These are phyloP conservation scores for Violaceomyces palustris DNA, from an alignment of 1,284 basidiomycete genomes.

Conservation along the genomic window DNA sequence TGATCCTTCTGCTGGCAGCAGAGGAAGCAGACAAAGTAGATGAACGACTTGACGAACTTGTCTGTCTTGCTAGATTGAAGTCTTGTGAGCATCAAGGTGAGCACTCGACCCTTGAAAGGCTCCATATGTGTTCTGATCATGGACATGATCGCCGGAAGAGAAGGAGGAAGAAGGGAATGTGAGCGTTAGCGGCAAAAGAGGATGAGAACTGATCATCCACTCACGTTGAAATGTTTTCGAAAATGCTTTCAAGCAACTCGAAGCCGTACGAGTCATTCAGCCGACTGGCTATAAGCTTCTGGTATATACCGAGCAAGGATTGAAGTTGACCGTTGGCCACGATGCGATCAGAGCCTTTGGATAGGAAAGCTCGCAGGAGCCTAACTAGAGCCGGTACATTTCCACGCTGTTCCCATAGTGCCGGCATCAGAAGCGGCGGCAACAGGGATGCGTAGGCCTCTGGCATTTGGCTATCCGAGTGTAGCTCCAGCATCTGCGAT, in stretches of 20 bases:
- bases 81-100: constrained; percentile 76
- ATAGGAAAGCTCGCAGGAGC: constrained; percentile 77
- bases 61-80: constrained; percentile 86
- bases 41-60: constrained; percentile 77
- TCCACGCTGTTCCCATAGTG: constrained; percentile 90
- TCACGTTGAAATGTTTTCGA: constrained; percentile 69
- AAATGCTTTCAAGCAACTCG: constrained; percentile 76
- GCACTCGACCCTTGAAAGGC: constrained; percentile 67
- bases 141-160: no score
- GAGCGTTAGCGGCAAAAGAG: not conserved
- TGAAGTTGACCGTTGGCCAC: constrained; percentile 70
- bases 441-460: constrained; percentile 73
- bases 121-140: constrained; percentile 62
- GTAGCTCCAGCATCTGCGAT: constrained; percentile 88
- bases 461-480: constrained; percentile 61
- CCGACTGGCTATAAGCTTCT: constrained; percentile 83
- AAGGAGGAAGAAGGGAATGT: not conserved
- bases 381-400: constrained; percentile 89
- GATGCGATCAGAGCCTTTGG: constrained; percentile 67
- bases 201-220: constrained; percentile 50
- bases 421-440: constrained; percentile 76
- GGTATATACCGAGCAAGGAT: constrained; percentile 80
- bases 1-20: constrained; percentile 67
- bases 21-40: constrained; percentile 70
- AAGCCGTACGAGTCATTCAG: constrained; percentile 86